Evolutionary conservation across 2,329 filamentous ascomycete genomes (phyloP), one percentile per base, ranked within the genome.

Genomic region (Epichloe elymi): DNA sequence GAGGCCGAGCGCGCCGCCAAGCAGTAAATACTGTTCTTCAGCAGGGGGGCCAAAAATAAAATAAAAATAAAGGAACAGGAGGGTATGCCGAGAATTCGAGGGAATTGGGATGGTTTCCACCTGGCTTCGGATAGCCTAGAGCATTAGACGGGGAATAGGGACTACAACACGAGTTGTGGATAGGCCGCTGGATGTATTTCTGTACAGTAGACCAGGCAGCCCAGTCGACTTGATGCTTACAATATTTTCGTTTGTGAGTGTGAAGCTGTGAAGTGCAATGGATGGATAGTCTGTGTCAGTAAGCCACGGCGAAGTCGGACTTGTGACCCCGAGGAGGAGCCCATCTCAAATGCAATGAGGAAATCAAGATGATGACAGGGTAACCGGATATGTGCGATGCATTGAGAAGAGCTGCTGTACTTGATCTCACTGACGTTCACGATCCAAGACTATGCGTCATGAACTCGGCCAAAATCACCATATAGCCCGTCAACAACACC

Each of bases 1-100:
- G 78, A 81, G 71, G 70, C 73, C 59, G 66, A 79, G 67, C 76
- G 77, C 53, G 74, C 63, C 49, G 61, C 65, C 53, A 64, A 59
- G 54, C 49, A 59, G 53, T 61, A 62, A 57, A 56, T 37, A 48
- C 10, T n/a, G 19, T 15, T 46, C 40, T 33, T 39, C 15, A 45
- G 30, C 39, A 8, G 20, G 1, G 1, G 45, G 35, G 37, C 47
- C 7, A 49, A 53, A 44, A 49, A 49, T 5, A 15, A 20, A 11
- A 30, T 11, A 15, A 15, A 5, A 5, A 6, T 23, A 4, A 19
- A 15, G 35, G 33, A 19, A 8, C 12, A 12, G 50, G 33, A 12
- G 48, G 19, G 43, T 15, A 47, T 19, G 45, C 17, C 6, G 17
- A 36, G 44, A 17, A 17, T 17, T 5, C 4, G 41, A 15, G 41